Conservation (phyloP, 2,329 filamentous ascomycete species). For the Hypoxylon sp. region DNA sequence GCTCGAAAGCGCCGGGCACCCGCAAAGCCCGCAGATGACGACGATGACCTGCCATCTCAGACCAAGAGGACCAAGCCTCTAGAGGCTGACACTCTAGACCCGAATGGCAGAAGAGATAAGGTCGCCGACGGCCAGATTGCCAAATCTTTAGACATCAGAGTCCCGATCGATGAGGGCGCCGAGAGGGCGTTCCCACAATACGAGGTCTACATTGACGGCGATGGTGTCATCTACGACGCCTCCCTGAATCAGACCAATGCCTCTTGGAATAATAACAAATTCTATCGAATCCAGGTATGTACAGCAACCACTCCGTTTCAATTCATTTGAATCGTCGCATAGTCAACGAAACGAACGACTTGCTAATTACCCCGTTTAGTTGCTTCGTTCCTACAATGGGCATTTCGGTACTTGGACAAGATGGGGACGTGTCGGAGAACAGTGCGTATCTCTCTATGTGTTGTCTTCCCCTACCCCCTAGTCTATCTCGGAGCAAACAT, state of each 20-base stretch:
- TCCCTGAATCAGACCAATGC: slow-evolving; percentile 81
- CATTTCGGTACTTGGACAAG: slow-evolving; percentile 73
- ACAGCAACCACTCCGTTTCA: slow-evolving; percentile 1
- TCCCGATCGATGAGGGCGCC: slow-evolving; percentile 60
- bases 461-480: not conserved
- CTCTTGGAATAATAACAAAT: slow-evolving; percentile 79
- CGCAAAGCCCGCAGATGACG: slow-evolving; percentile 29
- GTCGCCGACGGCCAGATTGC: slow-evolving; percentile 56
- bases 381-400: slow-evolving; percentile 51
- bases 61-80: slow-evolving; percentile 47
- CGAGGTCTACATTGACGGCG: slow-evolving; percentile 70
- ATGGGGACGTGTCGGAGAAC: slow-evolving; percentile 79
- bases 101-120: slow-evolving; percentile 35
- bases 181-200: slow-evolving; percentile 48
- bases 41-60: slow-evolving; percentile 38
- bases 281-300: slow-evolving; percentile 74
- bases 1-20: slow-evolving; percentile 38
- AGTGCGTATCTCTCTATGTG: not conserved
- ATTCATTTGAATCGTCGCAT: slow-evolving; percentile 1
- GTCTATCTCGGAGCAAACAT: not conserved
- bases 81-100: slow-evolving; percentile 36
- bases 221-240: slow-evolving; percentile 77
- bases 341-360: not conserved
- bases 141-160: slow-evolving; percentile 54
- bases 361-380: slow-evolving; percentile 42